These are phyloP conservation scores for Sporobolomyces phaffii DNA, from an alignment of 768 basidiomycete genomes.

Conservation along the genomic window DNA sequence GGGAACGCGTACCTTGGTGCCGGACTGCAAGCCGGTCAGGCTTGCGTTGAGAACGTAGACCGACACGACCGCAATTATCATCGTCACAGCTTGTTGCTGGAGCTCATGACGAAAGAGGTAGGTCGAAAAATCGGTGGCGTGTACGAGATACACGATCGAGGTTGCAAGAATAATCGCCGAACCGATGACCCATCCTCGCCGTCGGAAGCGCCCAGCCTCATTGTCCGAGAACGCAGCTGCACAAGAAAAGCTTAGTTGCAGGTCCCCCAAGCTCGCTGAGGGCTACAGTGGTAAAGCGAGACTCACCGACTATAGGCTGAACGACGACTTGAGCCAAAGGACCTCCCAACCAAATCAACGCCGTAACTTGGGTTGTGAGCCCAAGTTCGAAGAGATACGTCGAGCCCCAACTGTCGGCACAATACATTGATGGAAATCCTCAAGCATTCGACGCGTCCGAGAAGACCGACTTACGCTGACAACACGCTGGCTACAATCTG, in stretches of 20 bases:
- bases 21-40: conserved; percentile 70
- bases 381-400: conserved; percentile 78
- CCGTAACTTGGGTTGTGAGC: conserved; percentile 80
- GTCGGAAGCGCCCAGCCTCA: conserved; percentile 82
- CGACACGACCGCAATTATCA: conserved; percentile 76
- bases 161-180: conserved; percentile 73
- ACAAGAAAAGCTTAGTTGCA: not conserved
- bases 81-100: conserved; percentile 58
- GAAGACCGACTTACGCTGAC: conserved; percentile 6
- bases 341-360: conserved; percentile 81
- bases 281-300: not conserved
- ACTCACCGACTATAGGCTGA: conserved; percentile 86
- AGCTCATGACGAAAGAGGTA: conserved; percentile 82
- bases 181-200: conserved; percentile 81
- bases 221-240: conserved; percentile 93
- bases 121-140: conserved; percentile 69
- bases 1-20: conserved; percentile 7
- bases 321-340: conserved; percentile 94
- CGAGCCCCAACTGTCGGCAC: conserved; percentile 72
- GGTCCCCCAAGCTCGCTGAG: not conserved
- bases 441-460: too few relatives aligned
- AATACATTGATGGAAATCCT: too few relatives aligned
- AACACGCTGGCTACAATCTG: conserved; percentile 6
- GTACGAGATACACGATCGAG: conserved; percentile 74
- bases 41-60: conserved; percentile 95